A percentile compares a stretch with the other conserved stretches of the same genome.
Evolutionary conservation across 768 basidiomycete species (phyloP).

Genomic region (Suillus hirtellus): DNA sequence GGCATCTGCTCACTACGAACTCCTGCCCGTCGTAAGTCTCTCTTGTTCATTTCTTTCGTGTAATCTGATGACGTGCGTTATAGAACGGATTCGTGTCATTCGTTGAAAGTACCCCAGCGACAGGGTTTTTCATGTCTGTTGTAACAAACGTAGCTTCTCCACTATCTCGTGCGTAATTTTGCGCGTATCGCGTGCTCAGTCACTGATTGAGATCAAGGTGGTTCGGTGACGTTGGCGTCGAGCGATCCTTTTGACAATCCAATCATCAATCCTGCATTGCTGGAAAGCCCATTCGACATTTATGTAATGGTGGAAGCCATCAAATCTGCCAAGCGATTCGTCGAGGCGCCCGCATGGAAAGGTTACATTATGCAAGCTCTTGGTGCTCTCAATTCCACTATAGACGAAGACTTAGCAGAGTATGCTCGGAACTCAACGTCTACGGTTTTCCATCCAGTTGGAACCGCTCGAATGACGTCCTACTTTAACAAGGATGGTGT

Average conservation of each 20-base stretch:
- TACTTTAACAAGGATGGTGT: not conserved
- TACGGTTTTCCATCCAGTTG: not conserved
- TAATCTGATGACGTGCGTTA: not conserved
- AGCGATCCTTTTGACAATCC: not conserved
- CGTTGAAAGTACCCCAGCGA: not conserved
- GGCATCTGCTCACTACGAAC: not conserved
- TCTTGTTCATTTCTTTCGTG: not conserved
- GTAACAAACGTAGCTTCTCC: not conserved
- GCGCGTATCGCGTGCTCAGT: not conserved
- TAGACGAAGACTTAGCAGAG: not conserved
- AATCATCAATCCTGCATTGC: not conserved
- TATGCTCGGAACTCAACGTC: not conserved
- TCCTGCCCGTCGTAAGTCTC: not conserved
- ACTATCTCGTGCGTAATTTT: not conserved
- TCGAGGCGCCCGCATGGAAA: not conserved
- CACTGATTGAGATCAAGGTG: not conserved
- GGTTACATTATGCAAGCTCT: not conserved
- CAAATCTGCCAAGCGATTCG: not conserved
- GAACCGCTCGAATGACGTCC: not conserved
- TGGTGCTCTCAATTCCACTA: not conserved
- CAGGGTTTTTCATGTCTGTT: not conserved
- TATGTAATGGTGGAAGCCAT: not conserved
- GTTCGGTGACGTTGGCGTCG: not conserved
- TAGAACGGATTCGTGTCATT: not conserved
- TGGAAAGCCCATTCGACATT: not conserved